Evolutionary conservation across 306 rosid genomes (phyloP).

Genomic region (Coriaria nepalensis): DNA sequence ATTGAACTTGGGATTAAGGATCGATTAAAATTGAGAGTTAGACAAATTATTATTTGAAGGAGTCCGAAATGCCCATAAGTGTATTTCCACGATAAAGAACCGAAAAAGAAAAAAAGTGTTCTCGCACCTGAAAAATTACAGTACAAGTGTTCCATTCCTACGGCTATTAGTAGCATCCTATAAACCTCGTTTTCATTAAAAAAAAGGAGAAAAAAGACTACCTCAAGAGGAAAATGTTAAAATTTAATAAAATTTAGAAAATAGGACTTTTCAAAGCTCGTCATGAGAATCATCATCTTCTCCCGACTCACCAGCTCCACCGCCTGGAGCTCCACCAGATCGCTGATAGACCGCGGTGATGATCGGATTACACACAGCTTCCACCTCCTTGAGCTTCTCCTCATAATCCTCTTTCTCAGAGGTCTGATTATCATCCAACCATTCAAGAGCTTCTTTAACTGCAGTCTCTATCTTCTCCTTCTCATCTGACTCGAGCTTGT

Average conservation of each 20-base stretch:
- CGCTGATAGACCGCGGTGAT: slow-evolving; percentile 78
- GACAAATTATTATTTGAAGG: too few species aligned
- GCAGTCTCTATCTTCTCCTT: slow-evolving; percentile 92
- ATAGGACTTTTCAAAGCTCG: slow-evolving; percentile 49
- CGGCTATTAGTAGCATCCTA: too few species aligned
- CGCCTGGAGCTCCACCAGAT: slow-evolving; percentile 79
- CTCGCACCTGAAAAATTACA: too few species aligned
- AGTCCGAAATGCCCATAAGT: too few species aligned
- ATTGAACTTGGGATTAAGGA: too few species aligned
- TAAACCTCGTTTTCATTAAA: too few species aligned
- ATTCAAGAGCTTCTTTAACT: slow-evolving; percentile 85
- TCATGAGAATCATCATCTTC: slow-evolving; percentile 82
- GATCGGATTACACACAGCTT: slow-evolving; percentile 92
- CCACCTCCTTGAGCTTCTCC: slow-evolving; percentile 89
- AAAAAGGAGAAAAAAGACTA: too few species aligned
- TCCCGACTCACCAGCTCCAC: slow-evolving; percentile 20
- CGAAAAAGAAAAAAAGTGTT: too few species aligned
- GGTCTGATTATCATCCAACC: slow-evolving; percentile 90
- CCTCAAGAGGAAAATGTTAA: too few species aligned
- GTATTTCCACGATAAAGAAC: too few species aligned
- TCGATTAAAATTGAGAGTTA: too few species aligned
- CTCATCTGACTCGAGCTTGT: slow-evolving; percentile 86
- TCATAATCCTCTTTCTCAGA: slow-evolving; percentile 90
- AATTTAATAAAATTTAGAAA: slow-evolving; percentile 8
- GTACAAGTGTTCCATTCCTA: too few species aligned